phyloP scores from a whole-genome alignment of 2,329 filamentous ascomycete genomes.

The Aspergillus fructus region DNA sequence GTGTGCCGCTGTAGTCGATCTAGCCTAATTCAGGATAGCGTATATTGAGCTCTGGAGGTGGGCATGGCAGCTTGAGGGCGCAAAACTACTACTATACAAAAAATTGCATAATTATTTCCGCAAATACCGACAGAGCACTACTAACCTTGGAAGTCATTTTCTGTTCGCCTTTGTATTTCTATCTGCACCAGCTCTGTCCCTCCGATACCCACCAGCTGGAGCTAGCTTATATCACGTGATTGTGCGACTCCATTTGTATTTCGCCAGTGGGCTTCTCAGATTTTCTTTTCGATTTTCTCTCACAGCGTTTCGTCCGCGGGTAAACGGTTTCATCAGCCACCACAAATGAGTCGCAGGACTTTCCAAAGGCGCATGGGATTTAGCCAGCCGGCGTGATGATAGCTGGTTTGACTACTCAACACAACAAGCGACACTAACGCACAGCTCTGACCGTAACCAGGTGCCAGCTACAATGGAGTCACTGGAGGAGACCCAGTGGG shows the following conservation, averaged over 20 bases:
- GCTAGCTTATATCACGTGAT: constrained; percentile 19
- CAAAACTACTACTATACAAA: too few species aligned
- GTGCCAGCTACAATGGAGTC: constrained; percentile 61
- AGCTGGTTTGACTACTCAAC: constrained; percentile 17
- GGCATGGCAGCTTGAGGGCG: neutral
- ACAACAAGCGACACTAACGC: constrained; percentile 14
- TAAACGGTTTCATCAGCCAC: constrained; percentile 13
- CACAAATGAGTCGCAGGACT: constrained; percentile 21
- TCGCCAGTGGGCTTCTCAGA: constrained; percentile 12
- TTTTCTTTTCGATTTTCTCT: constrained; percentile 17
- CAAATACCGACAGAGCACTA: neutral
- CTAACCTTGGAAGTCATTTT: neutral
- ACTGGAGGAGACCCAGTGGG: constrained; percentile 71
- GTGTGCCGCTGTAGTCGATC: constrained; percentile 7
- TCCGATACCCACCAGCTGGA: too few species aligned
- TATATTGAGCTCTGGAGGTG: neutral
- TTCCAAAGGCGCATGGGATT: constrained; percentile 13
- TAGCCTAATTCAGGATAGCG: constrained; percentile 24
- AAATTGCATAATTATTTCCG: too few species aligned
- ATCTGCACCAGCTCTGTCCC: neutral
- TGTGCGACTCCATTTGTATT: constrained; percentile 19
- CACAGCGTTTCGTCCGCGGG: constrained; percentile 11
- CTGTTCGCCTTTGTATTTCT: neutral
- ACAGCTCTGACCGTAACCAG: constrained; percentile 19
- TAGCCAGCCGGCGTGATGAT: constrained; percentile 24